Percentiles rank a stretch among this genome's conserved stretches.
Evolutionary conservation across 2,329 filamentous ascomycete genomes (phyloP).

Genomic region (Pseudogymnoascus sp.): DNA sequence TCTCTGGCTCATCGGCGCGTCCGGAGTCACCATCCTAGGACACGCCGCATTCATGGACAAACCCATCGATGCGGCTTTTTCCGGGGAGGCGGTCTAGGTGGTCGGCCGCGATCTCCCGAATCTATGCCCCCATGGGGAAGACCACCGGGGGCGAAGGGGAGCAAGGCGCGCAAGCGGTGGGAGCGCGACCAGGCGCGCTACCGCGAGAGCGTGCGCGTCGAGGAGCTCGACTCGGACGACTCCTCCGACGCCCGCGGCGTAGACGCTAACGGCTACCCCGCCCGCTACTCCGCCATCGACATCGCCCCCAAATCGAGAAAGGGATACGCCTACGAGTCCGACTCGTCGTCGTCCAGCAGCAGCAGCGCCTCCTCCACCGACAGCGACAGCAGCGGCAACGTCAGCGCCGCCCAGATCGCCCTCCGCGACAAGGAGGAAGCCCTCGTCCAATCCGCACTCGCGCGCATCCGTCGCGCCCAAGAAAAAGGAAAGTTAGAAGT

Average conservation of each 20-base stretch:
- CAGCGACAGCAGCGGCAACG: conserved; percentile 42
- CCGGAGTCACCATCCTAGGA: conserved; percentile 85
- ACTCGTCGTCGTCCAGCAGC: background rate
- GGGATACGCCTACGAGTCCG: background rate
- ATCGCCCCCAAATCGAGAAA: conserved; percentile 32
- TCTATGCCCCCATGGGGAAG: conserved; percentile 95
- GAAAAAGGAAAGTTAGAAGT: conserved; percentile 70
- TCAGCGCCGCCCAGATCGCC: conserved; percentile 42
- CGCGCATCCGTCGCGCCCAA: conserved; percentile 71
- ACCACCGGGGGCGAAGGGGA: conserved; percentile 85
- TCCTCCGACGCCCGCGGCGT: conserved; percentile 44
- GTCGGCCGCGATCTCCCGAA: conserved; percentile 99
- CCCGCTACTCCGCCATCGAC: conserved; percentile 53
- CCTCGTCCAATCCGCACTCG: conserved; percentile 68
- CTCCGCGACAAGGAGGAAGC: conserved; percentile 62
- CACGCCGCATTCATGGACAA: conserved; percentile 96
- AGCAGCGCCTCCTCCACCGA: background rate
- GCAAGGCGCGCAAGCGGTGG: conserved; percentile 48
- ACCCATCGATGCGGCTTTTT: conserved; percentile 99
- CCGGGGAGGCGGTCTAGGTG: conserved; percentile 99
- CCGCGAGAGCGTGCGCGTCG: conserved; percentile 42
- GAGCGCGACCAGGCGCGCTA: conserved; percentile 42
- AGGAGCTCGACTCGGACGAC: conserved; percentile 57
- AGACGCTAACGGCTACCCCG: conserved; percentile 49
- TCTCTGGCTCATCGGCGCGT: conserved; percentile 93